Conservation (phyloP, 768 basidiomycete species). For the Auriculariales sp. region DNA sequence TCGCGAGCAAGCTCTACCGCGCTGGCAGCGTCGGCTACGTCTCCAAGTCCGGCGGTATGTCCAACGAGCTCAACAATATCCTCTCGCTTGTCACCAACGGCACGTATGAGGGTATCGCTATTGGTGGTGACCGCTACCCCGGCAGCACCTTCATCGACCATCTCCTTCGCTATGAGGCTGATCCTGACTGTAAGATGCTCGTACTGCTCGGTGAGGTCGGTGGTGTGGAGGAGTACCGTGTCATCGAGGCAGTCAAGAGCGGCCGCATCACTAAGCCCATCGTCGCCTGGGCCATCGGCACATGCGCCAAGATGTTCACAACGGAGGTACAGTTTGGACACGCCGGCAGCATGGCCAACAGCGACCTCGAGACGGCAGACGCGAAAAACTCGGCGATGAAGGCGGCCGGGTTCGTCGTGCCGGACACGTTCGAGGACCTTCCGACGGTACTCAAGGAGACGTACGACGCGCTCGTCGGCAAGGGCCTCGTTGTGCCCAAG, state of each 20-base stretch:
- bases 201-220: slow-evolving; percentile 97
- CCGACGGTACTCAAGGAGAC: slow-evolving; percentile 73
- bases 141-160: slow-evolving; percentile 99
- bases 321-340: slow-evolving; percentile 99
- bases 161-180: slow-evolving; percentile 90
- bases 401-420: slow-evolving; percentile 89
- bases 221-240: slow-evolving; percentile 97
- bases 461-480: slow-evolving; percentile 65
- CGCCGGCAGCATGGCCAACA: slow-evolving; percentile 96
- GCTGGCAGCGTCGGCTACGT: slow-evolving; percentile 96
- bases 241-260: slow-evolving; percentile 91
- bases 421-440: slow-evolving; percentile 94
- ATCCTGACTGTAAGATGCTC: slow-evolving; percentile 98
- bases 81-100: slow-evolving; percentile 91
- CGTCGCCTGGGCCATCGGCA: slow-evolving; percentile 99
- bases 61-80: slow-evolving; percentile 99
- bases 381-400: slow-evolving; percentile 96
- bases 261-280: slow-evolving; percentile 96
- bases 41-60: slow-evolving; percentile 99
- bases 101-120: slow-evolving; percentile 99
- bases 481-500: slow-evolving; percentile 53
- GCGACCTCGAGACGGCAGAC: slow-evolving; percentile 92
- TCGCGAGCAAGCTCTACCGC: slow-evolving; percentile 95
- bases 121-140: slow-evolving; percentile 98
- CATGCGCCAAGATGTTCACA: slow-evolving; percentile 99